Evolutionary conservation across 2,329 filamentous ascomycete species (phyloP).

Genomic region (Xylariaceae sp.): DNA sequence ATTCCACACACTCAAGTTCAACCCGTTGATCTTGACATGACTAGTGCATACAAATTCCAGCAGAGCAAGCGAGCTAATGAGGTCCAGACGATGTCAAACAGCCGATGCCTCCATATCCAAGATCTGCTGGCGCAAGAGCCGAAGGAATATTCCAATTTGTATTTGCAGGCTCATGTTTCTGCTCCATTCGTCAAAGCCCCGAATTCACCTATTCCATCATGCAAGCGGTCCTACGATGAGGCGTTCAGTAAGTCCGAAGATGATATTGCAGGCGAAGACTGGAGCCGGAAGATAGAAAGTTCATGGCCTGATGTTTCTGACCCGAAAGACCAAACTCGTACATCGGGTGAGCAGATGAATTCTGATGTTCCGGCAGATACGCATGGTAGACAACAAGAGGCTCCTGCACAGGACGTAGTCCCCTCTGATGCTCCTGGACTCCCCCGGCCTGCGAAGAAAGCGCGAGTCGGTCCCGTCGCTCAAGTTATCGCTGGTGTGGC

Average conservation of each 20-base stretch:
- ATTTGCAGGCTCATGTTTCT: background rate
- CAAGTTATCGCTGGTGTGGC: conserved; percentile 31
- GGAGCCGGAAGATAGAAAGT: background rate
- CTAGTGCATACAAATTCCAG: conserved; percentile 31
- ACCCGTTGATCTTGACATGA: conserved; percentile 30
- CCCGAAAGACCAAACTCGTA: background rate
- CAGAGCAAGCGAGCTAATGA: conserved; percentile 27
- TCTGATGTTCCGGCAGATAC: background rate
- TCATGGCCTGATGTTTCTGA: background rate
- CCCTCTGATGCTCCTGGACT: conserved; percentile 1
- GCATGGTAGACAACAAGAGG: background rate
- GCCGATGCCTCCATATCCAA: conserved; percentile 27
- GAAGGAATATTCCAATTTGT: conserved; percentile 2
- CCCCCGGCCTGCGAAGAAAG: conserved; percentile 28
- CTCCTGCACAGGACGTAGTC: background rate
- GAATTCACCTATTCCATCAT: background rate
- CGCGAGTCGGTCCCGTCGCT: conserved; percentile 22
- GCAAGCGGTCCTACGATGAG: conserved; percentile 28
- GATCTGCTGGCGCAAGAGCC: conserved; percentile 29
- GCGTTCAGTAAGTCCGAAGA: conserved; percentile 18
- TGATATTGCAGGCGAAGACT: background rate
- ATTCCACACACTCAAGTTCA: conserved; percentile 10
- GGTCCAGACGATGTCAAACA: conserved; percentile 6
- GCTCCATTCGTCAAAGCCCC: background rate
- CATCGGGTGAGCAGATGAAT: background rate